A percentile compares a stretch with the other conserved stretches of the same genome.
Conservation (phyloP, 2,329 filamentous ascomycete species). For the Aureobasidium sp. region DNA sequence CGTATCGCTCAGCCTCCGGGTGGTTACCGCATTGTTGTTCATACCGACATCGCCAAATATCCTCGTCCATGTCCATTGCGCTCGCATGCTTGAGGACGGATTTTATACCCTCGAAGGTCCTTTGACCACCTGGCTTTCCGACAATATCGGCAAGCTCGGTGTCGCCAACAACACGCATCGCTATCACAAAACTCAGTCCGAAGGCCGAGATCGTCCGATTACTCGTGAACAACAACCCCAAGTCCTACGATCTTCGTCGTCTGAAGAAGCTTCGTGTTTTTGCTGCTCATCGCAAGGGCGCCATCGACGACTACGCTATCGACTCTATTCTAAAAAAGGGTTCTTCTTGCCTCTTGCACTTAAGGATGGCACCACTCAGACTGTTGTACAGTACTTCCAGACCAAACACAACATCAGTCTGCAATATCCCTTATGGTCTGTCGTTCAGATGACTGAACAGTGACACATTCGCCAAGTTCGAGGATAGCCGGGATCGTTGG, state of each 20-base stretch:
- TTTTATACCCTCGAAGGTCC: no score
- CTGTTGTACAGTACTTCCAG: slow-evolving; percentile 51
- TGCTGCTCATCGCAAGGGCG: slow-evolving; percentile 30
- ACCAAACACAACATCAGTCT: slow-evolving; percentile 42
- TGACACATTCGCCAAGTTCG: slow-evolving; percentile 48
- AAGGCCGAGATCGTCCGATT: slow-evolving; percentile 22
- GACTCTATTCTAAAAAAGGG: slow-evolving; percentile 37
- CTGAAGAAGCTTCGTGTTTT: slow-evolving; percentile 34
- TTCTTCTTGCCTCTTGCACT: slow-evolving; percentile 36
- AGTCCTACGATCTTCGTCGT: slow-evolving; percentile 29
- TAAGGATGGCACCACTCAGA: slow-evolving; percentile 31
- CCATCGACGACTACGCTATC: slow-evolving; percentile 40
- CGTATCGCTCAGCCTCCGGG: slow-evolving; percentile 57
- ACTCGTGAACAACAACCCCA: not conserved
- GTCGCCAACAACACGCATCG: slow-evolving; percentile 68
- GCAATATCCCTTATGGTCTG: slow-evolving; percentile 40
- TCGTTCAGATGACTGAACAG: slow-evolving; percentile 50
- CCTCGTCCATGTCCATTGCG: no score
- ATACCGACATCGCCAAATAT: no score
- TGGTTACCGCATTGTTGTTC: slow-evolving; percentile 32
- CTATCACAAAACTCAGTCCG: slow-evolving; percentile 19
- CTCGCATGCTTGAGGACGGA: no score
- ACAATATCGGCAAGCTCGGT: slow-evolving; percentile 37
- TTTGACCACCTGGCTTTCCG: no score
- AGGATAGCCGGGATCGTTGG: slow-evolving; percentile 47